phyloP scores from a whole-genome alignment of 345 rosid species.

The Eucalyptus shirleyi region DNA sequence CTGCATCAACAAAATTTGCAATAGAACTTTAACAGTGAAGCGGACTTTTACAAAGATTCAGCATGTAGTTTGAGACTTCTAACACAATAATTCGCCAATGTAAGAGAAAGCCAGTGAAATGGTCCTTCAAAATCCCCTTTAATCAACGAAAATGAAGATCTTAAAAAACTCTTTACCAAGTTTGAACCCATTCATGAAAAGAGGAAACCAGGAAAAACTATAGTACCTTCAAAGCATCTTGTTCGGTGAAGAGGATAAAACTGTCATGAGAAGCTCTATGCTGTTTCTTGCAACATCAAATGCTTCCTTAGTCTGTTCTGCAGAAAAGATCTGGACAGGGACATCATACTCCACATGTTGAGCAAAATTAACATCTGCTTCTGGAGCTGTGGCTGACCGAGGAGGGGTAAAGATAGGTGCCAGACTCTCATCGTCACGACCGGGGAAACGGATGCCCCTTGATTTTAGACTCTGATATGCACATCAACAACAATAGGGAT shows the following conservation, averaged over 20 bases:
- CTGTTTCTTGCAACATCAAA: slow-evolving; percentile 90
- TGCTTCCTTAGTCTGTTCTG: slow-evolving; percentile 87
- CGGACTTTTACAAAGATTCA: neutral
- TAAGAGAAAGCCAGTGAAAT: neutral
- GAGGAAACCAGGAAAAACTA: neutral
- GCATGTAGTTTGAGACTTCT: neutral
- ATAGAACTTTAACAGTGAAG: neutral
- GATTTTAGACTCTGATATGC: slow-evolving; percentile 58
- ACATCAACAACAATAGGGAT: neutral
- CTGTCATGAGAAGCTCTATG: slow-evolving; percentile 73
- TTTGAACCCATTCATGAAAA: neutral
- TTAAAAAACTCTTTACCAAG: neutral
- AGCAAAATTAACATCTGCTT: slow-evolving; percentile 31
- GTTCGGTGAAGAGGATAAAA: slow-evolving; percentile 76
- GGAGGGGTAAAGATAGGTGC: slow-evolving; percentile 95
- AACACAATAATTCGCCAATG: neutral
- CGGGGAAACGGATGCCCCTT: slow-evolving; percentile 94
- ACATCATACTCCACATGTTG: slow-evolving; percentile 41
- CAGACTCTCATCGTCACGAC: slow-evolving; percentile 89
- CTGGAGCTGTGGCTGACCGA: slow-evolving; percentile 53
- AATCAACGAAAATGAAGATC: neutral
- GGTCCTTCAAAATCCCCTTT: neutral
- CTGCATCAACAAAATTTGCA: neutral
- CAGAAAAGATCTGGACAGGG: slow-evolving; percentile 48
- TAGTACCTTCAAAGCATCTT: slow-evolving; percentile 64